Evolutionary conservation across 192 early-diverging fungal genomes (phyloP), one percentile per base, ranked within the genome.

Genomic region (Dissophora ornata): DNA sequence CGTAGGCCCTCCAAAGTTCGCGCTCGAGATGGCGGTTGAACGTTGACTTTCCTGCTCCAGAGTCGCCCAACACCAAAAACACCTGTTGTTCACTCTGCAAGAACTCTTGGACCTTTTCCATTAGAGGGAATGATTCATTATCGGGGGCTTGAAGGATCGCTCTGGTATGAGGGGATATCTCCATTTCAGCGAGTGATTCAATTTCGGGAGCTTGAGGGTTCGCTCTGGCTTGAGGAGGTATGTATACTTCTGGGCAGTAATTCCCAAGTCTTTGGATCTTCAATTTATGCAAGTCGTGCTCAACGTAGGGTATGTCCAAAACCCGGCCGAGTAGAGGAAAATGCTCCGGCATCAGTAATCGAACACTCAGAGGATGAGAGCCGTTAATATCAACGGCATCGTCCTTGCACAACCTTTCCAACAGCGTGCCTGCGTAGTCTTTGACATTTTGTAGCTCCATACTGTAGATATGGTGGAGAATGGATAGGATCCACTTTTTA

Each of bases 201-300:
- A n/a, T n/a, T n/a, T n/a, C n/a, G n/a, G n/a, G n/a, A n/a, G n/a
- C n/a, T n/a, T n/a, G n/a, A n/a, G n/a, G n/a, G n/a, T 25, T 62
- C 34, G 60, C 48, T n/a, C 52, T 62, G 29, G 60, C 60, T 26
- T 41, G 33, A 52, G 60, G 60, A 25, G 60, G 34, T 13, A 62
- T 62, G 21, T 62, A 62, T 21, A 62, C 48, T 8, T 18, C 26
- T 32, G 53, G n/a, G 38, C 62, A 50, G 45, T 28, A 52, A 4
- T 57, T 19, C 44, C 25, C 53, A 21, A 67, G 53, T 48, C 54
- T 12, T 25, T 24, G 52, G 16, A 34, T 18, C 28, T 25, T 56
- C 30, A 67, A 44, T 16, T 40, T 67, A 9, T 50, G 64, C 52
- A 68, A 42, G 24, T 68, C 56, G 12, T 68, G 51, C 19, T 68